Evolutionary conservation across 228 moss, liverwort and hornwort genomes (phyloP).

Genomic region (Sphagnum fallax): DNA sequence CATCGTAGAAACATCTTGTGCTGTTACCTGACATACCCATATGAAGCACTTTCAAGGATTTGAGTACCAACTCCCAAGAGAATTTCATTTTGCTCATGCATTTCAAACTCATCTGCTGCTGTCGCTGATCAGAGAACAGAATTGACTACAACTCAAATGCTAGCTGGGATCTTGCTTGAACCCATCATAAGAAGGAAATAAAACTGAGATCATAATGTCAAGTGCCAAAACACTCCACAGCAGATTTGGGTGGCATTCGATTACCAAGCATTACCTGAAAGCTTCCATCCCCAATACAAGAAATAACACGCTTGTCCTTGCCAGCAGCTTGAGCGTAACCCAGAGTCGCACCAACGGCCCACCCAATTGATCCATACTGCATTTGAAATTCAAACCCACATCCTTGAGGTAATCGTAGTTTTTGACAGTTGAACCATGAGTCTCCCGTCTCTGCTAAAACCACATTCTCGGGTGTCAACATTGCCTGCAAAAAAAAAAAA

Average conservation of each 20-base stretch:
- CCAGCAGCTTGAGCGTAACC: constrained; percentile 74
- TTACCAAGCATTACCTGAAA: constrained; percentile 52
- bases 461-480: constrained; percentile 54
- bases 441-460: constrained; percentile 95
- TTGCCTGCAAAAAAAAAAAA: constrained; percentile 28
- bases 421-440: constrained; percentile 99
- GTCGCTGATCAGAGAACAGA: too few species aligned
- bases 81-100: too few species aligned
- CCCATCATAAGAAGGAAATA: too few species aligned
- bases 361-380: constrained; percentile 98
- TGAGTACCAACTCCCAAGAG: too few species aligned
- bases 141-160: too few species aligned
- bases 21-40: constrained; percentile 49
- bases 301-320: constrained; percentile 71
- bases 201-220: too few species aligned
- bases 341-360: constrained; percentile 97
- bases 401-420: constrained; percentile 65
- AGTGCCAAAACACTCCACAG: too few species aligned
- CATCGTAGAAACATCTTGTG: constrained; percentile 92
- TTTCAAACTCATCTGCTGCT: too few species aligned
- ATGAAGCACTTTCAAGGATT: too few species aligned
- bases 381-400: constrained; percentile 85
- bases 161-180: too few species aligned
- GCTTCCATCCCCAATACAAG: constrained; percentile 94
- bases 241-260: too few species aligned